These are phyloP conservation scores for Jackrogersella minutella DNA, from an alignment of 495 filamentous ascomycete species.

Conservation along the genomic window DNA sequence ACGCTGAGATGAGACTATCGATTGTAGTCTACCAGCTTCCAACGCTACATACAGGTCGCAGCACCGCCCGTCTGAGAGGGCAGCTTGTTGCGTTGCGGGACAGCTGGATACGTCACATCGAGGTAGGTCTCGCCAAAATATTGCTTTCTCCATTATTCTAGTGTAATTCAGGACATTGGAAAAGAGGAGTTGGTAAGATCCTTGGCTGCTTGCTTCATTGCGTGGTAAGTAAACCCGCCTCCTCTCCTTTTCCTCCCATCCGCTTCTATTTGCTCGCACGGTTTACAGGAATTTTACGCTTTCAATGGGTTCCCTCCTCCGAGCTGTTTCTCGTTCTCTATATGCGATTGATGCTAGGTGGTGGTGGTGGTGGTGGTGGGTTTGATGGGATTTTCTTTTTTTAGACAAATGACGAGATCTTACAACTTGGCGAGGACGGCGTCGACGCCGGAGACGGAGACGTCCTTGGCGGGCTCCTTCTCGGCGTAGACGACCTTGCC, in stretches of 20 bases:
- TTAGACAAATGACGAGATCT: background rate
- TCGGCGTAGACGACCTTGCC: conserved; percentile 90
- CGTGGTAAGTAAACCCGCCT: background rate
- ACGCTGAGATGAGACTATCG: conserved; percentile 22
- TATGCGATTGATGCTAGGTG: background rate
- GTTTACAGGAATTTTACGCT: background rate
- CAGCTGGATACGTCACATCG: background rate
- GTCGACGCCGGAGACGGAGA: conserved; percentile 76
- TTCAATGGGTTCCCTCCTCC: background rate
- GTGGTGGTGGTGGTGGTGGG: too few relatives aligned
- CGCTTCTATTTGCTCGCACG: background rate
- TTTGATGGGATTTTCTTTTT: too few relatives aligned
- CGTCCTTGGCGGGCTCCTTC: conserved; percentile 76
- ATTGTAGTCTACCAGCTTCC: conserved; percentile 19
- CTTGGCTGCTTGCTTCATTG: too few relatives aligned
- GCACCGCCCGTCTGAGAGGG: background rate
- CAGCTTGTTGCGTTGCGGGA: background rate
- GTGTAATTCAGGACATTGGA: background rate
- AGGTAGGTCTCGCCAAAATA: too few relatives aligned
- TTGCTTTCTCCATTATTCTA: too few relatives aligned
- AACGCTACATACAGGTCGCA: background rate
- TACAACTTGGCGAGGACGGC: conserved; percentile 74
- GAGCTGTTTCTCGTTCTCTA: background rate
- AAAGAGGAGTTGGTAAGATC: too few relatives aligned
- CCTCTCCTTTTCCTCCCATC: background rate